Base-by-base conservation (phyloP, 495 filamentous ascomycete genomes). In the Penicillium soppii region DNA sequence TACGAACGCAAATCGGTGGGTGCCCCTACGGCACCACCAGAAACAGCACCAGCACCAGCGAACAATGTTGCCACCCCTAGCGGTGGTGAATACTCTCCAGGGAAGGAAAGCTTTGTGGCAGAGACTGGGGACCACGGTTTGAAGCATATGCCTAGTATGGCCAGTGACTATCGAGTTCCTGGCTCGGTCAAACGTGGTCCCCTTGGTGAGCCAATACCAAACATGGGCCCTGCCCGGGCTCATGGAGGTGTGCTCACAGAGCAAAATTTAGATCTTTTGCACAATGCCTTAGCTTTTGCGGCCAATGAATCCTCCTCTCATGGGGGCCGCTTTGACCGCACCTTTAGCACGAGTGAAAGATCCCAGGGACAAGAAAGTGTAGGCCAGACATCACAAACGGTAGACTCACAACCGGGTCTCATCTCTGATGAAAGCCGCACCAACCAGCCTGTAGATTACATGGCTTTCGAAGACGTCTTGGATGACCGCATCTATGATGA, bases 221-320 rank as follows among this genome's bases (percentile, higher is more conserved):
- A 68, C 12, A 46, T 66, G 43, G 72, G 53, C 16, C 50, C 58
- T 46, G 50, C 68, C 0, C 63, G 69, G n/a, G 51, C 63, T 7
- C 64, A 70, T 46, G 65, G 66, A 17, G 72, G 73, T 33, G 66
- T 77, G 12, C 58, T 82, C 15, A 76, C 74, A 7, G 69, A 86
- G 49, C 82, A 86, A 44, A 83, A 82, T 37, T 69, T 89, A 27
- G 80, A 83, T 13, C 85, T 84, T 2, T 86, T 95, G 57, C 90
- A 92, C 57, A 83, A 86, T 47, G 89, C 90, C n/a, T 68, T 96
- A 17, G 88, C 88, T 7, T 81, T 84, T 30, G 91, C 89, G 7
- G 86, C 88, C 20, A 85, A 84, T 49, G 79, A 84, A 63, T 87
- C 89, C 12, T 87, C 89, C 12, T 82, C 84, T n/a, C 73, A 78